These are phyloP conservation scores for Hypomyces perniciosus DNA, from an alignment of 2,329 filamentous ascomycete genomes.

Conservation along the genomic window DNA sequence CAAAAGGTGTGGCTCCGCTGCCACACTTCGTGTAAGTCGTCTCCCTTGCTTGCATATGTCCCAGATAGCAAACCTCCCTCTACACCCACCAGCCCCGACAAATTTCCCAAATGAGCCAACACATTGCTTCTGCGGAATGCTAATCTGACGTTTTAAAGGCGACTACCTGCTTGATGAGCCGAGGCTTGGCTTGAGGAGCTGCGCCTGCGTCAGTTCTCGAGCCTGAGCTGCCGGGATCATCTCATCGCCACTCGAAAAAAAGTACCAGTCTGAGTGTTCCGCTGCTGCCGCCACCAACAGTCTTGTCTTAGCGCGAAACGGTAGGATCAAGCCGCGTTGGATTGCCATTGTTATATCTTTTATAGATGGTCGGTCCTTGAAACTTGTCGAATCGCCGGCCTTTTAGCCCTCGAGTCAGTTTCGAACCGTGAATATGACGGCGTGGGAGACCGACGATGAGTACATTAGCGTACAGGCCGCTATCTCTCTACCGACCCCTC, in stretches of 20 bases:
- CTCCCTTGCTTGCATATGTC: conserved; percentile 1
- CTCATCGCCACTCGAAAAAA: not conserved
- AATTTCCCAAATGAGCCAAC: not conserved
- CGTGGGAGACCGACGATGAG: conserved; percentile 60
- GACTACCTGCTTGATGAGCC: not conserved
- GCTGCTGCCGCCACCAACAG: conserved; percentile 1
- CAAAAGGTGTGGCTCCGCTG: not conserved
- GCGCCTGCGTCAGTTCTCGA: not conserved
- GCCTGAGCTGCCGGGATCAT: not conserved
- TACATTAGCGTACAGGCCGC: conserved; percentile 46
- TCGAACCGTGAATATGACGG: conserved; percentile 38
- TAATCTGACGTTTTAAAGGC: not conserved
- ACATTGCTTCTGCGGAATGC: not conserved
- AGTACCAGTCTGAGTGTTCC: not conserved
- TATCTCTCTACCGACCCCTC: conserved; percentile 61
- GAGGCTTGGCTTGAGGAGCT: not conserved
- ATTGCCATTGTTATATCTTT: not conserved
- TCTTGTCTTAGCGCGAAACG: conserved; percentile 11
- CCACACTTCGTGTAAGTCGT: conserved; percentile 2
- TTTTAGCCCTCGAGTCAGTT: not conserved
- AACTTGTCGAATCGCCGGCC: not conserved
- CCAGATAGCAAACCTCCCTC: not conserved
- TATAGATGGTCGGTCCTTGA: not conserved
- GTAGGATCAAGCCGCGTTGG: not conserved
- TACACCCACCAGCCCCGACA: not conserved